Percentiles rank a stretch among this genome's conserved stretches.
Conservation (phyloP, 2,329 filamentous ascomycete genomes). For the Paecilomyces fulvus region DNA sequence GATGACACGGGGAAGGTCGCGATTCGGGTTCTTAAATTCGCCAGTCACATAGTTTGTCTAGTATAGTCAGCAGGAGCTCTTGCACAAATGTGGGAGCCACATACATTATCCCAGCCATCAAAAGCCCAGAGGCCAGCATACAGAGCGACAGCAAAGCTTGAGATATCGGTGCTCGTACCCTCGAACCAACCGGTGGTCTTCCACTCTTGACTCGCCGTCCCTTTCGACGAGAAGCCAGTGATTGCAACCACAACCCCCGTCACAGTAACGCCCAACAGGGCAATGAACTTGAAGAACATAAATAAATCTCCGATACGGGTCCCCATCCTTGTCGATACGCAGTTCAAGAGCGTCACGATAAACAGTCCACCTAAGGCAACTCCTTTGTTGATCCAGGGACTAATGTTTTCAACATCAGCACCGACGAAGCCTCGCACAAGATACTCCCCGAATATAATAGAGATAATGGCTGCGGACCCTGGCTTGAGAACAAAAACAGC, state of each 20-base stretch:
- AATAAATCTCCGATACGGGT: slow-evolving; percentile 83
- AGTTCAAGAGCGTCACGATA: slow-evolving; percentile 76
- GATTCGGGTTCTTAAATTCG: slow-evolving; percentile 84
- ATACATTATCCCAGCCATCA: slow-evolving; percentile 96
- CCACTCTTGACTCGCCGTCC: slow-evolving; percentile 73
- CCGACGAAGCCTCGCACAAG: slow-evolving; percentile 81
- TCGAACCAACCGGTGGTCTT: slow-evolving; percentile 83
- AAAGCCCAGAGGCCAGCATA: slow-evolving; percentile 97
- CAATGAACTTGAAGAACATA: slow-evolving; percentile 96
- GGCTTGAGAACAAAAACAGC: slow-evolving; percentile 91
- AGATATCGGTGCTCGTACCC: slow-evolving; percentile 68
- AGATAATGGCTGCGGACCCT: slow-evolving; percentile 84
- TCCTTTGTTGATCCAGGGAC: slow-evolving; percentile 80
- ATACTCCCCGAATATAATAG: slow-evolving; percentile 98
- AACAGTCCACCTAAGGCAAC: slow-evolving; percentile 72
- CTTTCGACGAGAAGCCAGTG: slow-evolving; percentile 73
- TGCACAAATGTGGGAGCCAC: slow-evolving; percentile 23
- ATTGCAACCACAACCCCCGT: slow-evolving; percentile 81
- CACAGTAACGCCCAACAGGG: slow-evolving; percentile 75
- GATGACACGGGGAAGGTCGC: slow-evolving; percentile 87
- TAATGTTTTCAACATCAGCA: slow-evolving; percentile 72
- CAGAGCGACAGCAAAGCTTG: slow-evolving; percentile 83
- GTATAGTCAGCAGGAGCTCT: slow-evolving; percentile 5
- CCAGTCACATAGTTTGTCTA: slow-evolving; percentile 96
- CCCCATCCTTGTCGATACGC: slow-evolving; percentile 79